Conservation (phyloP, 768 basidiomycete species). For the Mycena galopus region DNA sequence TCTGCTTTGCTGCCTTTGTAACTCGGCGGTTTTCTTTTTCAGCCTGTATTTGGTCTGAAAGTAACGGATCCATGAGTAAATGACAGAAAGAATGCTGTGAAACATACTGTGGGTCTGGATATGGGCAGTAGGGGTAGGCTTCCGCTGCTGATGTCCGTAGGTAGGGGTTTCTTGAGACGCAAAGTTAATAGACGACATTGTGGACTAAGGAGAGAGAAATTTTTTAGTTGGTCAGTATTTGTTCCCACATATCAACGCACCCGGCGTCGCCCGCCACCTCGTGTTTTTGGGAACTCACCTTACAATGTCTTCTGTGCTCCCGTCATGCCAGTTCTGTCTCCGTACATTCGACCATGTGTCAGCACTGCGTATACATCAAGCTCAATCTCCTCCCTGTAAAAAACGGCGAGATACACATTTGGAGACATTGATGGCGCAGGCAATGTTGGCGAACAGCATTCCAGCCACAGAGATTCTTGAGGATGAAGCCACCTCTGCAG, state of each 20-base stretch:
- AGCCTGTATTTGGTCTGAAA: neutral
- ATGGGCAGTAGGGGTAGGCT: neutral
- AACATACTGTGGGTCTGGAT: neutral
- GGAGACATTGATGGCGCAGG: neutral
- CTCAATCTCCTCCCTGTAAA: neutral
- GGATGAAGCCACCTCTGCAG: too few species aligned
- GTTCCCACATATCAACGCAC: neutral
- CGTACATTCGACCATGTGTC: neutral
- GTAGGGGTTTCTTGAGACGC: neutral
- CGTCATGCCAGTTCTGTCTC: neutral
- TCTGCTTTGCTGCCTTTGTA: neutral
- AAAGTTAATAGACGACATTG: neutral
- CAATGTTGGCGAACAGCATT: neutral
- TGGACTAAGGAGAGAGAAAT: neutral
- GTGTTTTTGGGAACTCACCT: neutral
- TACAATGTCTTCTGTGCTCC: neutral
- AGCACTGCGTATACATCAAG: neutral
- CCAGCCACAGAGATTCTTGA: neutral
- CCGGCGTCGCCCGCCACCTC: neutral
- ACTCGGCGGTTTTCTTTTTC: neutral
- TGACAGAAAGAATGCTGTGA: neutral
- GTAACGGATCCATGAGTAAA: neutral
- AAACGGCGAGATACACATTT: neutral
- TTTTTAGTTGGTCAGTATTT: neutral
- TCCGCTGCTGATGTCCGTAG: neutral